Percentiles rank a stretch among this genome's conserved stretches.
These are phyloP conservation scores for Coemansia sp. DNA, from an alignment of 192 early-diverging fungal species.

Conservation along the genomic window DNA sequence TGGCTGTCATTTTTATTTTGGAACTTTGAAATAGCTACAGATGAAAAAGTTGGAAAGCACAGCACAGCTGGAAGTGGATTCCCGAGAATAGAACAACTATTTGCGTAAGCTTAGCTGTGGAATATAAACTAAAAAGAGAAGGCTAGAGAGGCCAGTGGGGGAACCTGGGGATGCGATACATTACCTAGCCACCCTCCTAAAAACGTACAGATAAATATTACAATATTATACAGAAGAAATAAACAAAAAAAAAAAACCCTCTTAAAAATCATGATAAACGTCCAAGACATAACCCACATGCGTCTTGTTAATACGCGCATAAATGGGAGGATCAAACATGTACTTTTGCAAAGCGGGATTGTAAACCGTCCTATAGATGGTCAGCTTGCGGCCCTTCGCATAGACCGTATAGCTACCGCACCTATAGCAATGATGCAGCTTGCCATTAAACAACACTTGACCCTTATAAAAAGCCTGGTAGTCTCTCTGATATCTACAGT, in stretches of 20 bases:
- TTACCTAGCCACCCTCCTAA: no score
- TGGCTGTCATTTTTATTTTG: no score
- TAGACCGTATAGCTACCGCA: not conserved
- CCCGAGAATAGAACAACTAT: no score
- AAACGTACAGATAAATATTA: not conserved
- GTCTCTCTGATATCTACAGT: not conserved
- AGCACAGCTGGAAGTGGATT: no score
- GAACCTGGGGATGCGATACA: no score
- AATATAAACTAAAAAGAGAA: no score
- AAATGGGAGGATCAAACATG: not conserved
- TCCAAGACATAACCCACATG: not conserved
- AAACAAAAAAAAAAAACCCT: not conserved
- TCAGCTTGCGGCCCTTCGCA: not conserved
- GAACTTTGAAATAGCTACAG: no score
- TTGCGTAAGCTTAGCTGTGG: no score
- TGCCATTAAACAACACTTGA: not conserved
- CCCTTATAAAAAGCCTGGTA: not conserved
- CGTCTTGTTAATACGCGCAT: not conserved
- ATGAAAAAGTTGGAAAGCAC: no score
- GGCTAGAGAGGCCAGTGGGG: no score
- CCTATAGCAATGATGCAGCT: not conserved
- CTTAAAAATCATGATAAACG: not conserved
- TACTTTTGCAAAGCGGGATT: not conserved
- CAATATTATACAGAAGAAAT: not conserved
- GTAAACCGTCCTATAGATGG: not conserved